These are phyloP conservation scores for Macrolepiota fuliginosa DNA, from an alignment of 768 basidiomycete species.

Conservation along the genomic window DNA sequence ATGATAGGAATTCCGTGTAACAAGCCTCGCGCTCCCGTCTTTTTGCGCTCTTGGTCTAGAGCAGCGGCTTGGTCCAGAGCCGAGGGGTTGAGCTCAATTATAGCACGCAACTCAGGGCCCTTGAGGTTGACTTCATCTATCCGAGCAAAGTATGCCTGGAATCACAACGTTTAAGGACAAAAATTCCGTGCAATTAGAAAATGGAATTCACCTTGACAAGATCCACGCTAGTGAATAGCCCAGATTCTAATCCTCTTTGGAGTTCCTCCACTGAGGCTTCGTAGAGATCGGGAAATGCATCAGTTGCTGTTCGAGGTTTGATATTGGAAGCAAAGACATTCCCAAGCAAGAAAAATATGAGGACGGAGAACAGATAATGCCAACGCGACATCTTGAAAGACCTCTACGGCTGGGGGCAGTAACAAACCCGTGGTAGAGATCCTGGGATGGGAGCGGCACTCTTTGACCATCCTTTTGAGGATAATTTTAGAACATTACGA, in stretches of 20 bases:
- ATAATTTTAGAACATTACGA: neutral
- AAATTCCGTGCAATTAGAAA: neutral
- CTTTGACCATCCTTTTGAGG: neutral
- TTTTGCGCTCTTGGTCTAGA: slow-evolving; percentile 43
- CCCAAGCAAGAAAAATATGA: neutral
- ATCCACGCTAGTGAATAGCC: slow-evolving; percentile 56
- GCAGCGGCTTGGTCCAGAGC: slow-evolving; percentile 51
- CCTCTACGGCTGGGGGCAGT: neutral
- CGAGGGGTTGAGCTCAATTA: slow-evolving; percentile 54
- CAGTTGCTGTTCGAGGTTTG: neutral
- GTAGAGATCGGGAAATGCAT: slow-evolving; percentile 51
- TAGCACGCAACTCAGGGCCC: slow-evolving; percentile 54
- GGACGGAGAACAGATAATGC: neutral
- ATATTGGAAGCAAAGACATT: neutral
- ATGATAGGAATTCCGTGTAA: slow-evolving; percentile 56
- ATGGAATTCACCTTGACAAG: slow-evolving; percentile 48
- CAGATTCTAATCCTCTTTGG: slow-evolving; percentile 47
- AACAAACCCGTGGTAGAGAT: neutral
- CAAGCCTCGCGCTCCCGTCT: slow-evolving; percentile 39
- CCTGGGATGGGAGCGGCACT: neutral
- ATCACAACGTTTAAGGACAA: neutral
- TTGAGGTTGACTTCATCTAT: slow-evolving; percentile 69
- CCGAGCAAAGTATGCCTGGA: slow-evolving; percentile 61
- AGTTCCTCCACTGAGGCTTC: slow-evolving; percentile 57
- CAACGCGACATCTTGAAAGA: neutral